Conservation (phyloP, 2,329 filamentous ascomycete genomes). For the Alternaria gaisen region DNA sequence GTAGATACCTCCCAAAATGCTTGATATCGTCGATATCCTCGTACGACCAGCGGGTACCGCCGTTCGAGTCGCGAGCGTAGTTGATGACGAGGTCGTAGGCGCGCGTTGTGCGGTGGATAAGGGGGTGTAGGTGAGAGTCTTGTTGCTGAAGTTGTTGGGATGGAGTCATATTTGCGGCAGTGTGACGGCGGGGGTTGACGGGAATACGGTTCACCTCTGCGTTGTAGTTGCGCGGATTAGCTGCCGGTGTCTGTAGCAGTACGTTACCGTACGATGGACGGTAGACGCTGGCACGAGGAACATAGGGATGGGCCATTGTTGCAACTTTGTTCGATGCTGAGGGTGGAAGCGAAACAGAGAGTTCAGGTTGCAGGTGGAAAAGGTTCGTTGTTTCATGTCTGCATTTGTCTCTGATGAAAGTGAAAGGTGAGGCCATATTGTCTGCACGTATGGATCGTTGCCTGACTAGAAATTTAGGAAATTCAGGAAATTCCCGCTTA, state of each 20-base stretch:
- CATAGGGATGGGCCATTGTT: background rate
- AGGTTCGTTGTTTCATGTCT: background rate
- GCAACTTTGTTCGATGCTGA: background rate
- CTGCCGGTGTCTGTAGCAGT: background rate
- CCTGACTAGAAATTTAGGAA: rapidly evolving
- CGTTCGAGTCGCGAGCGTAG: constrained; percentile 23
- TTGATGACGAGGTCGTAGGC: constrained; percentile 32
- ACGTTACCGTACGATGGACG: background rate
- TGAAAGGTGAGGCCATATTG: background rate
- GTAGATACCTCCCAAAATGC: constrained; percentile 20
- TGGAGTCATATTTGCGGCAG: too few relatives aligned
- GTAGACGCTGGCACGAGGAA: background rate
- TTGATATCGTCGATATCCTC: constrained; percentile 21
- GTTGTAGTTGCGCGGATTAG: background rate
- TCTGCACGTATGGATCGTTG: background rate
- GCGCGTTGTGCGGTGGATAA: constrained; percentile 26
- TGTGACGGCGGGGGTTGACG: background rate
- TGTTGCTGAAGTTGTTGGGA: constrained; percentile 16
- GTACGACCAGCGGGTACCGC: constrained; percentile 29
- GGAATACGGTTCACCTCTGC: background rate
- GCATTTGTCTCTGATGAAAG: background rate
- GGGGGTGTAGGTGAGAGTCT: constrained; percentile 14
- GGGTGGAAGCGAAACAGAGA: background rate
- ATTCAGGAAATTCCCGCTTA: too few relatives aligned
- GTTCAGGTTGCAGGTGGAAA: background rate